Base-by-base conservation (phyloP, 805 yeast genomes). In the Metschnikowia kofuensis region DNA sequence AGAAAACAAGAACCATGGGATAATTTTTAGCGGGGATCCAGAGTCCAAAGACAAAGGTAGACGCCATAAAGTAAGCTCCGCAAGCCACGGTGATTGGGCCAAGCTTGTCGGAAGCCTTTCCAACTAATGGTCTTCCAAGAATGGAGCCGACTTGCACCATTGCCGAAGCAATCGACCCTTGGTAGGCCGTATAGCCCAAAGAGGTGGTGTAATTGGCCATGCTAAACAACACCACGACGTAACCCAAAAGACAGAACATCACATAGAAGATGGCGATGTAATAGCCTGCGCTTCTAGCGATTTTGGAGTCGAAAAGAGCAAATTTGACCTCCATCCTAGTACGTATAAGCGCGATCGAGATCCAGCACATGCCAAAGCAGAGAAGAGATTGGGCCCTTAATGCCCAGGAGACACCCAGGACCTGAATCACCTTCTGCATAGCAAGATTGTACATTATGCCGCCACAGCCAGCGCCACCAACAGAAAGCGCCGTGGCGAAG, bases 161-260 rank as follows among this genome's bases (percentile, higher is more conserved):
- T 14, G 86, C 82, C 1, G 84, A 65, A 3, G 80, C 84, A 26
- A 77, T 66, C 0, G 87, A 76, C 1, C 85, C 85, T 50, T 83
- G 80, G 16, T 68, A 57, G 1, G 77, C 66, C 6, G 75, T 51
- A 55, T 82, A 83, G 0, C 89, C 89, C 49, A 84, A 56, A 2
- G 85, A 77, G 4, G 76, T 70, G 10, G 87, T 80, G 55, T 77
- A 82, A 53, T 82, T 82, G 8, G 84, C 80, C 54, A 84, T 64
- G 35, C 80, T 76, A 61, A 83, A 83, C 61, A 83, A 69, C 36
- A 82, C 67, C 27, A 79, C 75, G 38, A 82, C 85, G 56, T 83
- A 83, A 0, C 87, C 88, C 53, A 83, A 73, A 63, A 80, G 65
- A 9, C 85, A 76, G 43, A 76, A 69, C 45, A 74, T 65, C n/a